Percentiles rank a stretch among this genome's conserved stretches.
These are phyloP conservation scores for Logfia minima DNA, from an alignment of 129 eudicot genomes.

Conservation along the genomic window DNA sequence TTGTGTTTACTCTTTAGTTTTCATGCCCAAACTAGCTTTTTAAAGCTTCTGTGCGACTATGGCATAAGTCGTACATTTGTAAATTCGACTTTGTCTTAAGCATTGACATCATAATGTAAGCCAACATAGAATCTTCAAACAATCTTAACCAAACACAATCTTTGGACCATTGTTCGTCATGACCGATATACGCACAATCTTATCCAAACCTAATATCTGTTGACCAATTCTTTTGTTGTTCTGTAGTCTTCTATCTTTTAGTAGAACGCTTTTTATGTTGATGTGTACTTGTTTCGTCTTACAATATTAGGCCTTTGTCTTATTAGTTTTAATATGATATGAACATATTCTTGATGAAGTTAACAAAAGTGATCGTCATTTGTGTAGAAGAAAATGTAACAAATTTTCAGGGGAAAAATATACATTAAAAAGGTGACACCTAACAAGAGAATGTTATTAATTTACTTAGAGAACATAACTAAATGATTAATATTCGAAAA, in stretches of 20 bases:
- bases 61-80: not conserved
- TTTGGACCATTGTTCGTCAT: slow-evolving; percentile 18
- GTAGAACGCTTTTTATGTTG: not conserved
- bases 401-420: no score
- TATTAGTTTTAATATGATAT: not conserved
- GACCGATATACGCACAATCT: slow-evolving; percentile 7
- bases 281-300: not conserved
- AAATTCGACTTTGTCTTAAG: not conserved
- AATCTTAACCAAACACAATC: slow-evolving; percentile 6
- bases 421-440: not conserved
- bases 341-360: not conserved
- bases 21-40: slow-evolving; percentile 1
- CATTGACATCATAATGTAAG: not conserved
- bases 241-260: not conserved
- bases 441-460: not conserved
- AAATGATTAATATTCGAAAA: slow-evolving; percentile 20
- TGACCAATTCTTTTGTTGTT: slow-evolving; percentile 20
- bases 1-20: not conserved
- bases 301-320: not conserved
- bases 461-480: not conserved
- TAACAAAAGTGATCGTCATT: not conserved
- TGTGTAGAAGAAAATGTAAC: no score
- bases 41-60: not conserved
- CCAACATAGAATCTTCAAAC: slow-evolving; percentile 15
- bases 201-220: slow-evolving; percentile 6